Percentiles rank a stretch among this genome's conserved stretches.
These are phyloP conservation scores for Linderniella brevidens DNA, from an alignment of 257 asterid genomes.

Conservation along the genomic window DNA sequence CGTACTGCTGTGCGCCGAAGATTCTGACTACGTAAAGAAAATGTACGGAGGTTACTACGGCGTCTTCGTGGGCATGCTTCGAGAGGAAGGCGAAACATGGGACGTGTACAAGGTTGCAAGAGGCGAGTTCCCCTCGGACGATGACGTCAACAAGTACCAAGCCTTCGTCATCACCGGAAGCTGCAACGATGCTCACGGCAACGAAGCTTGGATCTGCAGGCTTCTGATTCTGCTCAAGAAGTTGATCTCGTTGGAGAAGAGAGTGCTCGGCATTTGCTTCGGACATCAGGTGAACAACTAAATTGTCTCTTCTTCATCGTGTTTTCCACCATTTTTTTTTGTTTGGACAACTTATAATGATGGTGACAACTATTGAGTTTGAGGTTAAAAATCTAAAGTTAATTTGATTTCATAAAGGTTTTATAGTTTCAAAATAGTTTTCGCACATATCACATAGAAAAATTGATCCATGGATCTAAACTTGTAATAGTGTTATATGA, in stretches of 20 bases:
- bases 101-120: conserved; percentile 23
- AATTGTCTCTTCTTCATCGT: too few species aligned
- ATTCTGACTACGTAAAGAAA: conserved; percentile 51
- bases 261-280: conserved; percentile 49
- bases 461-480: too few species aligned
- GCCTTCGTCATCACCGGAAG: conserved; percentile 65
- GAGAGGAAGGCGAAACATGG: conserved; percentile 58
- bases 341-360: too few species aligned
- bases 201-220: conserved; percentile 40
- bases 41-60: conserved; percentile 49
- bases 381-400: too few species aligned
- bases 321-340: too few species aligned
- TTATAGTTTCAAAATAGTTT: too few species aligned
- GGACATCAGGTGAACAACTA: conserved; percentile 50
- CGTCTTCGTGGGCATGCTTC: conserved; percentile 38
- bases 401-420: too few species aligned
- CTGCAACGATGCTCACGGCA: conserved; percentile 46
- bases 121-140: conserved; percentile 47
- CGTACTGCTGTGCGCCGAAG: conserved; percentile 51
- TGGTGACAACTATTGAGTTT: too few species aligned
- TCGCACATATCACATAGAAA: too few species aligned
- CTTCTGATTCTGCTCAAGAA: conserved; percentile 24
- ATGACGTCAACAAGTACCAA: conserved; percentile 25
- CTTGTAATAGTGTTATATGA: too few species aligned
- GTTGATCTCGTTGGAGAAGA: conserved; percentile 37